Conservation (phyloP, 305 asterid species). For the Rubia tinctorum region DNA sequence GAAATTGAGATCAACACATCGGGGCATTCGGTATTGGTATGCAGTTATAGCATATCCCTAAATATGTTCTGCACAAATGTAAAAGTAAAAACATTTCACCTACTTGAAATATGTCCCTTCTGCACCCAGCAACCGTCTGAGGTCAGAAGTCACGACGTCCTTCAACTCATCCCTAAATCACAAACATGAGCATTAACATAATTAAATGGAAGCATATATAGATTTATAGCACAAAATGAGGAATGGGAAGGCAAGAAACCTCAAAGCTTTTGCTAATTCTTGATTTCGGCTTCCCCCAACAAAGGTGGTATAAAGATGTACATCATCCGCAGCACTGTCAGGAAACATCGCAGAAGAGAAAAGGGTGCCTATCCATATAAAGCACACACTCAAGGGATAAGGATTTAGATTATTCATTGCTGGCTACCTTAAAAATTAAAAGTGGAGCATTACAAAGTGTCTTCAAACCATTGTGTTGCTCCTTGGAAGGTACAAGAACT, state of each 20-base stretch:
- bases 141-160: slow-evolving; percentile 74
- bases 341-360: slow-evolving; percentile 96
- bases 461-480: slow-evolving; percentile 77
- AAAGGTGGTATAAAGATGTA: slow-evolving; percentile 82
- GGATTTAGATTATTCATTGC: slow-evolving; percentile 10
- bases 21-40: slow-evolving; percentile 20
- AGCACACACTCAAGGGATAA: slow-evolving; percentile 14
- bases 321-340: slow-evolving; percentile 82
- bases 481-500: slow-evolving; percentile 84
- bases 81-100: slow-evolving; percentile 16
- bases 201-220: neutral
- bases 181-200: slow-evolving; percentile 14
- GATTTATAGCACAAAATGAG: neutral
- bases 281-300: slow-evolving; percentile 85
- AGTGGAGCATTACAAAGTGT: slow-evolving; percentile 56
- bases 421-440: slow-evolving; percentile 14
- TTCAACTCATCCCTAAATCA: slow-evolving; percentile 63
- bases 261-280: slow-evolving; percentile 82
- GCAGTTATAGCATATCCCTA: slow-evolving; percentile 15
- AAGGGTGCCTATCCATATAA: slow-evolving; percentile 63
- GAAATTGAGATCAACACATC: slow-evolving; percentile 37
- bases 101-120: slow-evolving; percentile 80
- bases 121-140: slow-evolving; percentile 69
- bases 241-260: slow-evolving; percentile 27
- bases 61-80: neutral